phyloP scores from a whole-genome alignment of 2,329 filamentous ascomycete genomes.

The Lachnellula arida region DNA sequence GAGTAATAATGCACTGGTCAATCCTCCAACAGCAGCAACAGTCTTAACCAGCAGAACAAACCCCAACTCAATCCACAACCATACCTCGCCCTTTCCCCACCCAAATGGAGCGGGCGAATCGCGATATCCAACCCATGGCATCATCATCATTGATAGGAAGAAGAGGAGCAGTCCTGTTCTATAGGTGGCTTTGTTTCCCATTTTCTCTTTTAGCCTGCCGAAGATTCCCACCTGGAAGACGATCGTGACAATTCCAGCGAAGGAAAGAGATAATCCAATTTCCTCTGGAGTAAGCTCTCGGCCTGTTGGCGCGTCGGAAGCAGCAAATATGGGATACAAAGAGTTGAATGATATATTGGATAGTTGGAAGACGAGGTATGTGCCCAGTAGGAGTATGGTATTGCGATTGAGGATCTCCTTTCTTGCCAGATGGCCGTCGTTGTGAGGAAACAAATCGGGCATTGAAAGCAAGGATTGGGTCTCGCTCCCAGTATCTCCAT shows the following conservation, averaged over 20 bases:
- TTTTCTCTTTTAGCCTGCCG: constrained; percentile 66
- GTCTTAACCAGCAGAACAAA: constrained; percentile 81
- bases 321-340: constrained; percentile 88
- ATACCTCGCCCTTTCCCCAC: constrained; percentile 56
- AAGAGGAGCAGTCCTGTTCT: constrained; percentile 73
- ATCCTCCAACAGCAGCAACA: constrained; percentile 81
- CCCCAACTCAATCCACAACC: constrained; percentile 79
- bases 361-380: constrained; percentile 90
- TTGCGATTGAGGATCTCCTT: constrained; percentile 70
- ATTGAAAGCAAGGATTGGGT: constrained; percentile 26
- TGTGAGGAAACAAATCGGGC: constrained; percentile 39
- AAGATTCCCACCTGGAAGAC: constrained; percentile 86
- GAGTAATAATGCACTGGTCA: constrained; percentile 85
- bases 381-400: constrained; percentile 73
- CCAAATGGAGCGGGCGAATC: constrained; percentile 53
- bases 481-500: constrained; percentile 25
- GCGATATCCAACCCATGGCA: constrained; percentile 85
- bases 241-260: constrained; percentile 81
- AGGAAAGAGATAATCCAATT: constrained; percentile 80
- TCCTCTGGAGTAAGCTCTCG: constrained; percentile 70
- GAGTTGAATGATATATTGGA: constrained; percentile 95
- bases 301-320: constrained; percentile 69
- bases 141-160: constrained; percentile 74
- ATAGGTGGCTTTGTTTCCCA: constrained; percentile 86
- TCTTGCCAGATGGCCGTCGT: constrained; percentile 43